Conservation (phyloP, 768 basidiomycete genomes). For the Amanita subjunquillea region DNA sequence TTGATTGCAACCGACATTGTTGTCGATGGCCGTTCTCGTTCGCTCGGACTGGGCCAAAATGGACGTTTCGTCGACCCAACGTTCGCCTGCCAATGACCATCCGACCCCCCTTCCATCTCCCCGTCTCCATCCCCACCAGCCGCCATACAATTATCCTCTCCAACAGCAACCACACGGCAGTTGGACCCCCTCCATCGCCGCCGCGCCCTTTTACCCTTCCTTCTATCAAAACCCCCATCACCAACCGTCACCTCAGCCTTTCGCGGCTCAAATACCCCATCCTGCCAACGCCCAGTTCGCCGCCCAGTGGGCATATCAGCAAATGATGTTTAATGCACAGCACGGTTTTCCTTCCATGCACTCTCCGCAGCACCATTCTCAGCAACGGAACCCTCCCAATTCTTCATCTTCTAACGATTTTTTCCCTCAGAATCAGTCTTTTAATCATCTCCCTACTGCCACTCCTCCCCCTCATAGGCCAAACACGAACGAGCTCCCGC, state of each 20-base stretch:
- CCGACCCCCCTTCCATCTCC: slow-evolving; percentile 14
- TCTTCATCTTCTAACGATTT: slow-evolving; percentile 37
- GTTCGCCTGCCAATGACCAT: slow-evolving; percentile 47
- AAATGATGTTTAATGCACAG: slow-evolving; percentile 78
- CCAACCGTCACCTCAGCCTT: slow-evolving; percentile 42
- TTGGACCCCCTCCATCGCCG: slow-evolving; percentile 60
- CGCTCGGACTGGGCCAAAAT: slow-evolving; percentile 59
- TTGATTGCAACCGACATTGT: slow-evolving; percentile 22
- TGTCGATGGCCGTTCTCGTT: slow-evolving; percentile 71
- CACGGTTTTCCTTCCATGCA: slow-evolving; percentile 38
- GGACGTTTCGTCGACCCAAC: slow-evolving; percentile 34
- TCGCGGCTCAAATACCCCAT: slow-evolving; percentile 38
- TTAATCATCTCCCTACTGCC: slow-evolving; percentile 59
- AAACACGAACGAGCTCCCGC: slow-evolving; percentile 25
- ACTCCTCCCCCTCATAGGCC: slow-evolving; percentile 56
- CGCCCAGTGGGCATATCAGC: slow-evolving; percentile 85
- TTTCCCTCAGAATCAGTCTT: slow-evolving; percentile 46
- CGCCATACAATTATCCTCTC: slow-evolving; percentile 56
- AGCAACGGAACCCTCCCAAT: slow-evolving; percentile 31
- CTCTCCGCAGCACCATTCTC: slow-evolving; percentile 29
- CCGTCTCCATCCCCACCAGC: slow-evolving; percentile 23
- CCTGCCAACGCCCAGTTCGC: slow-evolving; percentile 66
- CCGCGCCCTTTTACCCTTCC: slow-evolving; percentile 68
- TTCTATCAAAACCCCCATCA: slow-evolving; percentile 67
- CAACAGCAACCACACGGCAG: slow-evolving; percentile 61